Evolutionary conservation across 208 protist genomes (phyloP).

Genomic region (Leishmania guyanensis): DNA sequence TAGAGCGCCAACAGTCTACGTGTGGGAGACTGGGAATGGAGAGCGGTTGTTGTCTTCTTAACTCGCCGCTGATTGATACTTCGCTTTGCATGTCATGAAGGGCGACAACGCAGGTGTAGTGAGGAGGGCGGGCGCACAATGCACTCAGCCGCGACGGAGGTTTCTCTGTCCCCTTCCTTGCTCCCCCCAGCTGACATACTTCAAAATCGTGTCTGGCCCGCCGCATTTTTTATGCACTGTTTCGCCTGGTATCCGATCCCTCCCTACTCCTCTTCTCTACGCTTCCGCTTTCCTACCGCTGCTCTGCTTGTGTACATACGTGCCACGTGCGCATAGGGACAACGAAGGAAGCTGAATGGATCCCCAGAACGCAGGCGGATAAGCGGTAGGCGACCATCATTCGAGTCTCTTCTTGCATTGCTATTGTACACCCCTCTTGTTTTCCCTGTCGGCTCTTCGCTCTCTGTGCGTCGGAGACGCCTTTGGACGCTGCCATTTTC

Average conservation of each 20-base stretch:
- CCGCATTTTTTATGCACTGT: neutral
- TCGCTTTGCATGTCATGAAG: neutral
- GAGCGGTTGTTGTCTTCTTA: neutral
- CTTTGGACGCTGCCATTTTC: constrained; percentile 2
- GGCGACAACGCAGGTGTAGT: neutral
- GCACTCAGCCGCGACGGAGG: neutral
- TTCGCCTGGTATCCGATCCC: neutral
- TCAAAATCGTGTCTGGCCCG: neutral
- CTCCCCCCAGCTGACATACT: neutral
- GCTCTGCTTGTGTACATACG: too few relatives aligned
- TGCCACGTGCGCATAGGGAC: too few relatives aligned
- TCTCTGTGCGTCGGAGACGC: constrained; percentile 1
- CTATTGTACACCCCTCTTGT: neutral
- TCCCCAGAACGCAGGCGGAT: too few relatives aligned
- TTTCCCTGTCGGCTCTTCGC: neutral
- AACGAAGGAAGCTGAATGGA: too few relatives aligned
- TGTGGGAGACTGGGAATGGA: neutral
- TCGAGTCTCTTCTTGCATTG: neutral
- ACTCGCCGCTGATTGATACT: neutral
- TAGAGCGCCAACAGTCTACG: neutral
- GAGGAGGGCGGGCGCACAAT: neutral
- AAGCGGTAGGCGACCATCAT: neutral
- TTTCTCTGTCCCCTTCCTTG: neutral
- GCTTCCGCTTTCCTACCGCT: too few relatives aligned
- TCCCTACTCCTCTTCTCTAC: neutral